Base-by-base conservation (phyloP, 2,329 filamentous ascomycete genomes). In the Fusarium avenaceum region DNA sequence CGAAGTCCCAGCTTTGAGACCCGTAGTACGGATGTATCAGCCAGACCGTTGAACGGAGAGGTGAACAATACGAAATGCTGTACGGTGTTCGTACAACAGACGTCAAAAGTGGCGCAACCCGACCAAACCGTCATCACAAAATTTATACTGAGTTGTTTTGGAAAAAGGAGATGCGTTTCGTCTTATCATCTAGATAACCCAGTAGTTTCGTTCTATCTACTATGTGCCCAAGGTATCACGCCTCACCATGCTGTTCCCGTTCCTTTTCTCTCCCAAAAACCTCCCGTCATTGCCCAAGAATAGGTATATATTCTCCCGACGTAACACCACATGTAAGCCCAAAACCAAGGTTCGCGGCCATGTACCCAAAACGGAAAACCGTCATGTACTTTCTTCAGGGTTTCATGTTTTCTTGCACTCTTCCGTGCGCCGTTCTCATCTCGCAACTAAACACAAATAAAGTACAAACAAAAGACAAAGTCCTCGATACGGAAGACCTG, bases 251-350 rank as follows among this genome's bases (percentile, higher is more conserved):
- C 45, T 46, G 14, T 51, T 40, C 35, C 40, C 30, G 11, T 62
- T 46, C 48, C 54, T 45, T 56, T 48, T 68, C 56, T 62, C 68
- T 58, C 24, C 59, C 60, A 48, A 39, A 46, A 49, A 26, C 22
- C 26, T 48, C 35, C 55, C 40, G 26, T 57, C 47, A 15, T 42
- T 46, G 28, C 19, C 39, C 48, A 56, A 43, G 45, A 57, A 46
- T 53, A 57, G n/a, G 55, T 43, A 63, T 42, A 47, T 57, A 57
- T 58, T 56, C 38, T 69, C 50, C 72, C 70, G 68, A 72, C 38
- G 69, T 74, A 65, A 72, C 69, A 74, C 70, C 56, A 47, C 72
- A 72, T 72, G 53, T 39, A 63, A 57, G 53, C 58, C 51, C 46
- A 28, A 67, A 57, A 55, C 33, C 46, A 62, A 72, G 56, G 59